These are phyloP conservation scores for Neofusicoccum cordaticola DNA, from an alignment of 2,329 filamentous ascomycete genomes.

Conservation along the genomic window DNA sequence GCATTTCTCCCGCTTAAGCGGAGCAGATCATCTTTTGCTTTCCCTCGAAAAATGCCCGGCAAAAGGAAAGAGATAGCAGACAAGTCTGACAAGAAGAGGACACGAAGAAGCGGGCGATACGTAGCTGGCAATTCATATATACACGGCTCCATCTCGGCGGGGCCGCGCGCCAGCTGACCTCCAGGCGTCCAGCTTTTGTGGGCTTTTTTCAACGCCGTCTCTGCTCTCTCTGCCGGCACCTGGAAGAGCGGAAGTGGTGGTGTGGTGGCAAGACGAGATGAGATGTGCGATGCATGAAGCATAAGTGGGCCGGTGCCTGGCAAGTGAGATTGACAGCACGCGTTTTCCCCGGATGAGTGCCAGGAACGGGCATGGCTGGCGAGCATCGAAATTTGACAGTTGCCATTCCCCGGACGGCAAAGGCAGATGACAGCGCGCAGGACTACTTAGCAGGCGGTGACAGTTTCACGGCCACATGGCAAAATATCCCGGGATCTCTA, in stretches of 20 bases:
- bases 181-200: conserved; percentile 4
- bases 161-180: background rate
- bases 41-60: background rate
- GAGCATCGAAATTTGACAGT: conserved; percentile 14
- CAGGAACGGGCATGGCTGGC: background rate
- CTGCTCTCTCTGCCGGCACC: background rate
- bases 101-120: background rate
- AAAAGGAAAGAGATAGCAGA: background rate
- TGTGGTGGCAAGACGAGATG: background rate
- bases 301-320: background rate
- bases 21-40: background rate
- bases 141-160: background rate
- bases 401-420: background rate
- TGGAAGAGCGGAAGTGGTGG: background rate
- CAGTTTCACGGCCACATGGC: conserved; percentile 14
- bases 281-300: conserved; percentile 3
- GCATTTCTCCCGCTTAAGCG: background rate
- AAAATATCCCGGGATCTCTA: background rate
- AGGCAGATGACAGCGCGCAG: background rate
- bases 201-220: background rate
- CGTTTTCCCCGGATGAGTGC: conserved; percentile 6
- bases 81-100: background rate
- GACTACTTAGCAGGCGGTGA: background rate
- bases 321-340: conserved; percentile 4
- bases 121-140: background rate